Evolutionary conservation across 2,329 filamentous ascomycete genomes (phyloP), one percentile per base, ranked within the genome.

Genomic region (Fusarium verrucosum): DNA sequence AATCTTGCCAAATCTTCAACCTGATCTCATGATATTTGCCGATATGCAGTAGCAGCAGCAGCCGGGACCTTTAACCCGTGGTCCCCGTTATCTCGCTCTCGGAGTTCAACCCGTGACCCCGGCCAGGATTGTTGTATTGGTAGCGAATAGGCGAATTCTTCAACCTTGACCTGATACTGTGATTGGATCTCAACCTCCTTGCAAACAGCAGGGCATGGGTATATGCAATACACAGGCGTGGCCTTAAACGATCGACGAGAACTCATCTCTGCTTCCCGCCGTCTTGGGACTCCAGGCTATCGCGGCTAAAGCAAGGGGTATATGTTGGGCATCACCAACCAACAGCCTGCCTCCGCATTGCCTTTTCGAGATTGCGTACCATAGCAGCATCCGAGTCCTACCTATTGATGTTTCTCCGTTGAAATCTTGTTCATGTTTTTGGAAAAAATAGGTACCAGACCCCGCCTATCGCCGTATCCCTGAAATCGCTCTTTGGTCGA

Each of bases 161-260:
- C 46, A 46, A 40, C 42, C 26, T 50, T 51, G 30, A 59, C 33
- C 47, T 41, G 55, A 55, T 58, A 50, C 61, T 25, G 49, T 57
- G 56, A 65, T 69, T 66, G 67, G 59, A 26, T 56, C 59, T 47
- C 38, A 56, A 55, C 47, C 57, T 53, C 45, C 44, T 58, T 55
- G 33, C 30, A 64, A 42, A 40, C 7, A 42, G 20, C 30, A 43
- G 37, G 42, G 28, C n/a, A 54, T 35, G 53, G 60, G 32, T 22
- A n/a, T n/a, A n/a, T n/a, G n/a, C n/a, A 37, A 11, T 25, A 28
- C 22, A 55, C 10, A 53, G 49, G 38, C 45, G 33, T 57, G 55
- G 33, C 14, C 45, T 41, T 13, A 49, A 42, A 30, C 17, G 57
- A 62, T 66, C 62, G 35, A 58, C 57, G 30, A 43, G 42, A n/a